Percentiles rank a stretch among this genome's conserved stretches.
Conservation (phyloP, 495 filamentous ascomycete species). For the Gamarada debralockiae region DNA sequence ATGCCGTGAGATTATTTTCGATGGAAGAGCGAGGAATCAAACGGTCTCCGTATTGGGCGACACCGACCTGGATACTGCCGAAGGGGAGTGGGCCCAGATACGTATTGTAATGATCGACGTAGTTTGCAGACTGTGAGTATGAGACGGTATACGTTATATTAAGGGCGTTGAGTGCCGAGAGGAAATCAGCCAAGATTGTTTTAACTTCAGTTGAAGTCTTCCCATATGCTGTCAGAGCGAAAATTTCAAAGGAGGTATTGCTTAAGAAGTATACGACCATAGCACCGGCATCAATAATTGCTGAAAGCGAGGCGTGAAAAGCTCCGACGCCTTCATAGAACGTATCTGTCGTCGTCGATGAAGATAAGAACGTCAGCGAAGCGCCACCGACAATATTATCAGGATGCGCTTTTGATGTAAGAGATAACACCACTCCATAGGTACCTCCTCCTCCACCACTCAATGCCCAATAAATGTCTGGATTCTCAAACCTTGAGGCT, state of each 20-base stretch:
- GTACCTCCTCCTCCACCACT: conserved; percentile 52
- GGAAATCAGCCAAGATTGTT: conserved; percentile 29
- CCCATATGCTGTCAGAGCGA: conserved; percentile 33
- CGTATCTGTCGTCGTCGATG: conserved; percentile 31
- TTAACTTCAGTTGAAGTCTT: conserved; percentile 32
- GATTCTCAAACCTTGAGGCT: conserved; percentile 37
- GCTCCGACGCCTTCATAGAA: conserved; percentile 40
- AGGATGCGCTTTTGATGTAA: conserved; percentile 38
- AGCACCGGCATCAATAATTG: conserved; percentile 45
- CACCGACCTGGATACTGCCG: conserved; percentile 43
- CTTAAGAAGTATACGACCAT: conserved; percentile 48
- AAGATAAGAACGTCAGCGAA: conserved; percentile 29
- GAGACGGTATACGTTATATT: conserved; percentile 25
- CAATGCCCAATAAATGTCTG: conserved; percentile 58
- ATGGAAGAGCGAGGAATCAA: conserved; percentile 51
- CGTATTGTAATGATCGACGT: conserved; percentile 43
- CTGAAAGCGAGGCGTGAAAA: conserved; percentile 37
- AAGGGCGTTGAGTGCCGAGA: conserved; percentile 26
- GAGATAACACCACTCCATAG: conserved; percentile 43
- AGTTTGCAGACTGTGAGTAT: conserved; percentile 35
- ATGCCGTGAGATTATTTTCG: conserved; percentile 37
- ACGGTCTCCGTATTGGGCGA: conserved; percentile 54
- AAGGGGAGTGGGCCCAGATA: conserved; percentile 38
- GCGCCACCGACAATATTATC: conserved; percentile 19
- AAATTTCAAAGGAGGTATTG: conserved; percentile 41